Percentiles rank a stretch among this genome's conserved stretches.
Conservation (phyloP, 768 basidiomycete genomes). For the Trametes elegans region DNA sequence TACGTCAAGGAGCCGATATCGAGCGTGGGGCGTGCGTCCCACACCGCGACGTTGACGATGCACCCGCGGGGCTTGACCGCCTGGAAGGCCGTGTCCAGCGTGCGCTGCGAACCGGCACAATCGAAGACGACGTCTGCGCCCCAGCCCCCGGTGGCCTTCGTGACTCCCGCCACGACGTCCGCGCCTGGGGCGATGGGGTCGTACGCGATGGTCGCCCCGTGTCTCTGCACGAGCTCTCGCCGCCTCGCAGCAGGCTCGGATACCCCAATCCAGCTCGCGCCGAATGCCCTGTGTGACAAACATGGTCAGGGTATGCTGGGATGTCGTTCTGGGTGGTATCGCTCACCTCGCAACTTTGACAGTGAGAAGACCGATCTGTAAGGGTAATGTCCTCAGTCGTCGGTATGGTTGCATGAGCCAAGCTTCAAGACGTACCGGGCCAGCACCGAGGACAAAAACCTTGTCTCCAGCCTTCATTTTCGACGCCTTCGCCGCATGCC, state of each 20-base stretch:
- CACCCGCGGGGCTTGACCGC: slow-evolving; percentile 40
- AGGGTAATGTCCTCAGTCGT: not conserved
- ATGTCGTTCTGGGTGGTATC: not conserved
- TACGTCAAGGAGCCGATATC: slow-evolving; percentile 38
- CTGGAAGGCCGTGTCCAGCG: slow-evolving; percentile 35
- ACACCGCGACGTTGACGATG: slow-evolving; percentile 42
- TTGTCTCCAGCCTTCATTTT: slow-evolving; percentile 37
- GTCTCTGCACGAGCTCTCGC: slow-evolving; percentile 35
- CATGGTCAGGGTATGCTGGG: too few species aligned
- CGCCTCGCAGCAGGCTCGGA: slow-evolving; percentile 43
- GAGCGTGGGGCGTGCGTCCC: slow-evolving; percentile 37
- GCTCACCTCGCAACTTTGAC: slow-evolving; percentile 18
- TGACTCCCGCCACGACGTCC: slow-evolving; percentile 29
- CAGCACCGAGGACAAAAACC: slow-evolving; percentile 43
- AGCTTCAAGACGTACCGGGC: slow-evolving; percentile 37
- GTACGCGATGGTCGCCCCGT: slow-evolving; percentile 39
- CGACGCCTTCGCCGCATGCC: slow-evolving; percentile 44
- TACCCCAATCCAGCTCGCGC: slow-evolving; percentile 33
- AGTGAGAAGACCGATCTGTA: slow-evolving; percentile 26
- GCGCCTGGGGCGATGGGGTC: slow-evolving; percentile 30
- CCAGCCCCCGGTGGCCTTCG: slow-evolving; percentile 27
- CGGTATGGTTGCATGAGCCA: too few species aligned
- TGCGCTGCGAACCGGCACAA: slow-evolving; percentile 42
- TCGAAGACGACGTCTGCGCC: slow-evolving; percentile 49
- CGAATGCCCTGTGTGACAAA: slow-evolving; percentile 21